Percentiles rank a stretch among this genome's conserved stretches.
Evolutionary conservation across 2,329 filamentous ascomycete genomes (phyloP).

Genomic region (Pseudogymnoascus sp.): DNA sequence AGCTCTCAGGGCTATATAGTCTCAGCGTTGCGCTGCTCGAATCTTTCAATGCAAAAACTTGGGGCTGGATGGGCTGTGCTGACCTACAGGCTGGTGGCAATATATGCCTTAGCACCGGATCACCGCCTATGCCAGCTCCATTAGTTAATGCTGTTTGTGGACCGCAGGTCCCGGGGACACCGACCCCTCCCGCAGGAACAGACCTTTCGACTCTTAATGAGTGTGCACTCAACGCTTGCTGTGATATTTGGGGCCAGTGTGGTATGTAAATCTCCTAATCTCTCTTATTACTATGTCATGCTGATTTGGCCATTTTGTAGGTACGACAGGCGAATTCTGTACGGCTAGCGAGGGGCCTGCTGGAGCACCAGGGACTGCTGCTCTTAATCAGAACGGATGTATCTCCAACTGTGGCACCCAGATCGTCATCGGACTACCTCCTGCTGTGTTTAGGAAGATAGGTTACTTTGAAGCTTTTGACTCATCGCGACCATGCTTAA

Average conservation of each 20-base stretch:
- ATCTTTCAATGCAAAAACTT: constrained; percentile 35
- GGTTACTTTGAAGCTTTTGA: no score
- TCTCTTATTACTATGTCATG: constrained; percentile 27
- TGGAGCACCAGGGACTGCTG: constrained; percentile 23
- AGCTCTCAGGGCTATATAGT: constrained; percentile 26
- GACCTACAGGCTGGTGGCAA: constrained; percentile 24
- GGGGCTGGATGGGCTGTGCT: constrained; percentile 36
- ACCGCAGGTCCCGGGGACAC: constrained; percentile 35
- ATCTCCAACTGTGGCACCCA: constrained; percentile 26
- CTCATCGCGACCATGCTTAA: constrained; percentile 22
- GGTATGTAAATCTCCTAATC: constrained; percentile 25
- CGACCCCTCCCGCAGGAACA: constrained; percentile 26
- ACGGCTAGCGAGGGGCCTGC: constrained; percentile 20
- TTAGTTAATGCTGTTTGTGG: constrained; percentile 37
- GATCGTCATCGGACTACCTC: constrained; percentile 23
- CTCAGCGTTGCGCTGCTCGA: constrained; percentile 30
- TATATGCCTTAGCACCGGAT: constrained; percentile 36
- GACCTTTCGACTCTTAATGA: constrained; percentile 1
- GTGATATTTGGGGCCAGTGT: no score
- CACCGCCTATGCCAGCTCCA: constrained; percentile 34
- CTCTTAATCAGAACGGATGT: constrained; percentile 26
- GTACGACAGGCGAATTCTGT: constrained; percentile 32
- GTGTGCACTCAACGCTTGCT: no score
- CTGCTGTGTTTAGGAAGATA: constrained; percentile 8
- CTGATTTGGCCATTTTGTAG: constrained; percentile 33